phyloP scores from a whole-genome alignment of 1,139 yeast species.

The Nematodospora anomalae region DNA sequence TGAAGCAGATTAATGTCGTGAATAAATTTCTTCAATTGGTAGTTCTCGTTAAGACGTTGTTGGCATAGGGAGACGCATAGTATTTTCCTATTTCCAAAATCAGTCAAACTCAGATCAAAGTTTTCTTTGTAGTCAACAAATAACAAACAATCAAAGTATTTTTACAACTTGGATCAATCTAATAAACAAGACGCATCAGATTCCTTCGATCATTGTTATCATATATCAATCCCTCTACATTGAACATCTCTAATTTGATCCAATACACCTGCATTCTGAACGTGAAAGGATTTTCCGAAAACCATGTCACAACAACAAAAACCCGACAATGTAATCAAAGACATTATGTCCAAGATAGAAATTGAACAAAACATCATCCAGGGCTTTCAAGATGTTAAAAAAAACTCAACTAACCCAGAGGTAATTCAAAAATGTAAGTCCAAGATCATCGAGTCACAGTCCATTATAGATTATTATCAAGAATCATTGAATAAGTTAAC shows the following conservation, averaged over 20 bases:
- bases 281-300: too few species aligned
- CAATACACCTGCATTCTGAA: too few species aligned
- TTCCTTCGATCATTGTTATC: too few species aligned
- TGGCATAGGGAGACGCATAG: too few species aligned
- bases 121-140: background rate
- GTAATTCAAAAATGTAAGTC: slow-evolving; percentile 92
- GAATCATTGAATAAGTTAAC: slow-evolving; percentile 70
- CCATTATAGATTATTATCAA: slow-evolving; percentile 83
- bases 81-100: background rate
- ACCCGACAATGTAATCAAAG: slow-evolving; percentile 44
- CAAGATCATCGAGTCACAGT: slow-evolving; percentile 86
- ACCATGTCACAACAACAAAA: slow-evolving; percentile 9
- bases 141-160: background rate
- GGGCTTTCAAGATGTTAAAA: slow-evolving; percentile 81
- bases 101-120: background rate
- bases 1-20: too few species aligned
- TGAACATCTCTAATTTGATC: too few species aligned
- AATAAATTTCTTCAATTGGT: too few species aligned
- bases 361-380: slow-evolving; percentile 84
- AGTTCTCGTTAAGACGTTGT: too few species aligned
- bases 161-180: too few species aligned
- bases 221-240: too few species aligned
- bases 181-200: too few species aligned
- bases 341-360: slow-evolving; percentile 79
- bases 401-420: slow-evolving; percentile 70